Base-by-base conservation (phyloP, 1,139 yeast genomes). In the Pichia sp. region DNA sequence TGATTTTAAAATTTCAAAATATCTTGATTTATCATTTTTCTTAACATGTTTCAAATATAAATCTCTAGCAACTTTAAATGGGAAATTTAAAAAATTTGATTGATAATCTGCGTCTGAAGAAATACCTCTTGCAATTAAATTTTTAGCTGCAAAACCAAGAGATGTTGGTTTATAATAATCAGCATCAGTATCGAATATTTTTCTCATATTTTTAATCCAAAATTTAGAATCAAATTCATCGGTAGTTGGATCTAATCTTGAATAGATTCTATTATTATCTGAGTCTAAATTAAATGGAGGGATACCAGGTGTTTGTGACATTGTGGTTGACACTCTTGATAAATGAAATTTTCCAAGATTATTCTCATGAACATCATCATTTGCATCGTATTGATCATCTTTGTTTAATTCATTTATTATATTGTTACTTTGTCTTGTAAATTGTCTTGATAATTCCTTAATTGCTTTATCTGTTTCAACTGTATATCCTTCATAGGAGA, bases 51-150 rank as follows among this genome's bases (percentile, higher is more conserved):
- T 41, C 6, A 47, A 29, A 43, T 48, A 49, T n/a, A 45, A 29
- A 30, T 57, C 55, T 40, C 50, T 46, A 6, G 48, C 46, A 6
- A 46, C 10, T 43, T 60, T 60, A 23, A 47, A 43, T 35, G 61
- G 30, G 69, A 63, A 27, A 57, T 84, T 86, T 27, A 73, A 57
- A n/a, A 85, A 80, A 2, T 89, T 86, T 22, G 84, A 67, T 63
- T 87, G 96, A 63, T 82, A 89, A 57, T 85, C 94, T 5, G 89
- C 77, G 58, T 84, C 94, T 5, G 83, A 70, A 10, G 94, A 87
- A 49, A 74, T 74, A 50, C 96, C 97, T 53, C 70, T 75, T 1
- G 92, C 94, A 46, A 84, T 65, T 53, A 89, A 67, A 57, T 85
- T 67, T 49, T 76, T 74, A 71, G 80, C 87, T 6, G 82, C 74